Conservation (phyloP, 2,329 filamentous ascomycete species). For the Claviceps paspali region DNA sequence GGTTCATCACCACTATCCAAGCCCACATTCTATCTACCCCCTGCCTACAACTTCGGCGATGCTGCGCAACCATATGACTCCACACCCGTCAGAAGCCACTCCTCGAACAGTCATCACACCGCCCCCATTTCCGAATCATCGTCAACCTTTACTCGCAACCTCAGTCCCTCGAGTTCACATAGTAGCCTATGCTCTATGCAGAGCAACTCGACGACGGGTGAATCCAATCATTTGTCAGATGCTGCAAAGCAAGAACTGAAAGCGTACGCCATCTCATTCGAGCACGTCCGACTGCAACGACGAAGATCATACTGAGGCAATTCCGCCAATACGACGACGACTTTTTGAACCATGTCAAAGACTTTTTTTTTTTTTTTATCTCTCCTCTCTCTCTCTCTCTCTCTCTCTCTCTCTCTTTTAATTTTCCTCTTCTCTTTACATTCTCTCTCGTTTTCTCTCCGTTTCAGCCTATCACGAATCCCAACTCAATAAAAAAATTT, state of each 20-base stretch:
- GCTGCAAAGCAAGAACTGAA: constrained; percentile 66
- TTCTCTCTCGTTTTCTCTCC: not conserved
- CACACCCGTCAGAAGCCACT: constrained; percentile 25
- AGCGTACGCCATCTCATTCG: constrained; percentile 78
- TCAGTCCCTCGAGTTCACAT: constrained; percentile 65
- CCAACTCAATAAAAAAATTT: constrained; percentile 5
- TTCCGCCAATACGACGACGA: too few relatives aligned
- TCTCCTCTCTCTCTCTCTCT: too few relatives aligned
- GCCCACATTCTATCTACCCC: constrained; percentile 51
- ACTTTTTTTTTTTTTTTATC: not conserved
- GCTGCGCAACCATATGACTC: constrained; percentile 42
- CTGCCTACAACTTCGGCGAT: constrained; percentile 60
- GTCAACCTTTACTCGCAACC: constrained; percentile 20
- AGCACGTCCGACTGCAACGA: constrained; percentile 54
- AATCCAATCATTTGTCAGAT: constrained; percentile 48
- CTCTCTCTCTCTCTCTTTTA: not conserved
- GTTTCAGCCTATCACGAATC: constrained; percentile 1
- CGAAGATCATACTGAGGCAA: constrained; percentile 35
- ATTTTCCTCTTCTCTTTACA: too few relatives aligned
- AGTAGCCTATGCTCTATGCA: constrained; percentile 70
- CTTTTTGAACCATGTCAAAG: constrained; percentile 3
- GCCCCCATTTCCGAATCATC: constrained; percentile 12
- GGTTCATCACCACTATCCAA: constrained; percentile 5
- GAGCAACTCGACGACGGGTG: constrained; percentile 41
- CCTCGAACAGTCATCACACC: constrained; percentile 12